phyloP scores from a whole-genome alignment of 805 yeast genomes.

The Tetrapisispora namnaoensis region DNA sequence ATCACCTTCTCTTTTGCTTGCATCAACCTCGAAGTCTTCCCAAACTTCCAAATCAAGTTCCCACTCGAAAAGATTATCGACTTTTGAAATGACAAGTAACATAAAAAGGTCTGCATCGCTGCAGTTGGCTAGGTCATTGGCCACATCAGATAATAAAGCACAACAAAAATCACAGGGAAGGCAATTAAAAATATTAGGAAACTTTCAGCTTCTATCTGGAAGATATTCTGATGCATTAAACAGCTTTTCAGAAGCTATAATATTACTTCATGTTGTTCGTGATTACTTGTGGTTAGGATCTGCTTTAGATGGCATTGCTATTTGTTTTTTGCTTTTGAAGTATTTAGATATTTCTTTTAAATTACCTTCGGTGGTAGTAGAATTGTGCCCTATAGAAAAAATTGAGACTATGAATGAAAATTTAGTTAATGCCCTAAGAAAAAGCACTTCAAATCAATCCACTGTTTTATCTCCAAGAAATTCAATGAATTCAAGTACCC shows the following conservation, averaged over 20 bases:
- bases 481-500: slow-evolving; percentile 24
- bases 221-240: slow-evolving; percentile 59
- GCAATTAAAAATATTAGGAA: slow-evolving; percentile 64
- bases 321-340: slow-evolving; percentile 51
- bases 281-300: slow-evolving; percentile 87
- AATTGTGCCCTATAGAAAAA: slow-evolving; percentile 28
- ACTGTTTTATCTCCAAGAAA: slow-evolving; percentile 37
- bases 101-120: slow-evolving; percentile 27
- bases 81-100: slow-evolving; percentile 22
- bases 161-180: slow-evolving; percentile 55
- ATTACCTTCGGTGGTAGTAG: slow-evolving; percentile 26
- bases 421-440: slow-evolving; percentile 11
- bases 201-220: slow-evolving; percentile 73
- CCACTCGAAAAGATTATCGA: slow-evolving; percentile 14
- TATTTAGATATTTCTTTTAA: slow-evolving; percentile 34
- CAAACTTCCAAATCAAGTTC: slow-evolving; percentile 4
- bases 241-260: slow-evolving; percentile 65
- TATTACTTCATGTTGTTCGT: slow-evolving; percentile 45
- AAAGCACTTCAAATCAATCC: slow-evolving; percentile 26
- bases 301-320: slow-evolving; percentile 72
- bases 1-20: slow-evolving; percentile 18
- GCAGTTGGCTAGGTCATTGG: slow-evolving; percentile 26
- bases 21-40: slow-evolving; percentile 1
- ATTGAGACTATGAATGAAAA: slow-evolving; percentile 1
- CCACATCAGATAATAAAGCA: slow-evolving; percentile 28